Percentiles rank a stretch among this genome's conserved stretches.
Evolutionary conservation across 83 land plant genomes (phyloP).

Genomic region (Diphasiastrum complanatum): DNA sequence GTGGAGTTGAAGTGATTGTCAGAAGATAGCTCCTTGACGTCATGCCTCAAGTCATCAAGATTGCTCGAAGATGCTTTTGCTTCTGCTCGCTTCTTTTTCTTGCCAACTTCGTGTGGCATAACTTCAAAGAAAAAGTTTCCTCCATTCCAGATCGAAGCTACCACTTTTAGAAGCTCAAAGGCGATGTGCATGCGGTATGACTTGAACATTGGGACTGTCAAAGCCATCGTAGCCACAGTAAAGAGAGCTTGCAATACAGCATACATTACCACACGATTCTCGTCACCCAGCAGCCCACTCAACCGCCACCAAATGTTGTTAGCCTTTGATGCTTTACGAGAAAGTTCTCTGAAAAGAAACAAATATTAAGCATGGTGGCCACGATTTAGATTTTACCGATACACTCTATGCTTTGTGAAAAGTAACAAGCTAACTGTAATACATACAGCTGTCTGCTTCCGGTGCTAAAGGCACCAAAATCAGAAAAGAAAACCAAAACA

Average conservation of each 20-base stretch:
- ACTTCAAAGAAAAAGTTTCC: conserved; percentile 82
- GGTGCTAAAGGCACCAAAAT: no score
- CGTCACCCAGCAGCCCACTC: conserved; percentile 84
- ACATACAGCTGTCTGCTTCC: no score
- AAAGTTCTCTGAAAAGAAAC: conserved; percentile 62
- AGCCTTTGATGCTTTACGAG: conserved; percentile 86
- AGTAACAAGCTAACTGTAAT: no score
- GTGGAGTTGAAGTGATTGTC: no score
- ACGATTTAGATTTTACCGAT: no score
- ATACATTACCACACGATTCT: conserved; percentile 74
- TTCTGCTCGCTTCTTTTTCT: conserved; percentile 54
- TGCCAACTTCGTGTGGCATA: conserved; percentile 77
- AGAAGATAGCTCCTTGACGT: background rate
- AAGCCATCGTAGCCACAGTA: conserved; percentile 84
- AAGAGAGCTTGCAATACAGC: conserved; percentile 72
- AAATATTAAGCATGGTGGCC: no score
- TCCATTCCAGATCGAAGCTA: conserved; percentile 91
- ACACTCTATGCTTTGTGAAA: no score
- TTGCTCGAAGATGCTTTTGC: conserved; percentile 1
- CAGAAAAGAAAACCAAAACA: no score
- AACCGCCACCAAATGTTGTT: conserved; percentile 93
- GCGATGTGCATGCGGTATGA: conserved; percentile 59
- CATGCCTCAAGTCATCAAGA: conserved; percentile 4
- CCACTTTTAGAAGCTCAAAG: conserved; percentile 85
- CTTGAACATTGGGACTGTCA: conserved; percentile 80